Conservation (phyloP, 805 yeast genomes). For the Tetrapisispora iriomotensis region DNA sequence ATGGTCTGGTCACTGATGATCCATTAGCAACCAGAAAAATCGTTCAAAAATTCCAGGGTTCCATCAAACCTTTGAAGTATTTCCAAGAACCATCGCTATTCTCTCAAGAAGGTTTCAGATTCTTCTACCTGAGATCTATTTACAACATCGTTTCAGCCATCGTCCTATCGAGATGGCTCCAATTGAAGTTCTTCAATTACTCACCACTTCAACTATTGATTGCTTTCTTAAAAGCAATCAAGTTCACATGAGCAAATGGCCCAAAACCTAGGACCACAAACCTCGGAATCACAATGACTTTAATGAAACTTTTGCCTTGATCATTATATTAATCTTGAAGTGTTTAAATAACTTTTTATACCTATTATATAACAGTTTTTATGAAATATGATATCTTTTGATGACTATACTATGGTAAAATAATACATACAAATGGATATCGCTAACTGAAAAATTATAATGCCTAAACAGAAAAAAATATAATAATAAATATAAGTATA, state of each 20-base stretch:
- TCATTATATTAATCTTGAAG: too few species aligned
- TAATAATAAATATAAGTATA: too few species aligned
- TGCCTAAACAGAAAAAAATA: too few species aligned
- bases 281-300: too few species aligned
- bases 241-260: slow-evolving; percentile 13
- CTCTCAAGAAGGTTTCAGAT: slow-evolving; percentile 20
- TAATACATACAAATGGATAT: too few species aligned
- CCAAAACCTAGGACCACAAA: too few species aligned
- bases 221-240: slow-evolving; percentile 11
- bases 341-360: too few species aligned
- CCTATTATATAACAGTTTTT: too few species aligned
- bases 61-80: slow-evolving; percentile 2
- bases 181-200: slow-evolving; percentile 13
- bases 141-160: slow-evolving; percentile 14
- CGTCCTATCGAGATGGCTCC: slow-evolving; percentile 20
- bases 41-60: neutral
- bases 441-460: too few species aligned
- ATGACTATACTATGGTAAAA: too few species aligned
- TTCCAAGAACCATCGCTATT: slow-evolving; percentile 12
- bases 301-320: too few species aligned
- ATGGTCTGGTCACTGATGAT: slow-evolving; percentile 27
- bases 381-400: too few species aligned
- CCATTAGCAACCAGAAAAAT: slow-evolving; percentile 17
- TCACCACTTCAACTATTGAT: slow-evolving; percentile 18
- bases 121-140: slow-evolving; percentile 12